Percentiles rank a stretch among this genome's conserved stretches.
These are phyloP conservation scores for Penicillium flavigenum DNA, from an alignment of 495 filamentous ascomycete species.

Conservation along the genomic window DNA sequence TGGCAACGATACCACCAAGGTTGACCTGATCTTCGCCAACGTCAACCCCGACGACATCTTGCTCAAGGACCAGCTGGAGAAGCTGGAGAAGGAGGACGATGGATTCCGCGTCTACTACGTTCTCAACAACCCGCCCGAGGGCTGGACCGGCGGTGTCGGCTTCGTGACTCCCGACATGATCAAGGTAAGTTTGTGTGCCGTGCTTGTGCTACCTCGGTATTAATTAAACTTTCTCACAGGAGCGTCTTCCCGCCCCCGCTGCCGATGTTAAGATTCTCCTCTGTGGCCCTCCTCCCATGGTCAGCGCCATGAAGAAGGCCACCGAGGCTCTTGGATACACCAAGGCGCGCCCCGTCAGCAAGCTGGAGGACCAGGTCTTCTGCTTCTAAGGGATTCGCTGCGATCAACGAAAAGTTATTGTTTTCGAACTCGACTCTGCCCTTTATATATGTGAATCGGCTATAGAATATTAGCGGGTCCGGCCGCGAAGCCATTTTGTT, in stretches of 20 bases:
- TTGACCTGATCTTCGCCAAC: conserved; percentile 95
- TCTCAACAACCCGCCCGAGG: conserved; percentile 90
- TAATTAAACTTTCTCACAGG: conserved; percentile 40
- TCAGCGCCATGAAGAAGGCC: conserved; percentile 95
- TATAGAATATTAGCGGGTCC: neutral
- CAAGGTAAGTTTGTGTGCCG: conserved; percentile 56
- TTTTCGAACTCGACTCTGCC: neutral
- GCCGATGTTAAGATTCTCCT: conserved; percentile 91
- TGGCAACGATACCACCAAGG: conserved; percentile 77
- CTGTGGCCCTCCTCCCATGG: conserved; percentile 95
- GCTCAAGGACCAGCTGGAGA: conserved; percentile 84
- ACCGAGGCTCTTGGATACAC: conserved; percentile 83
- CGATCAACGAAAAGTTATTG: neutral
- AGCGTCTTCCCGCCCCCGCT: conserved; percentile 79
- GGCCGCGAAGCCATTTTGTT: neutral
- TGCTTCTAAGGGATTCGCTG: conserved; percentile 66
- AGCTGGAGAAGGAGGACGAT: conserved; percentile 70
- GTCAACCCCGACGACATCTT: conserved; percentile 91
- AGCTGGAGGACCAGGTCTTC: conserved; percentile 96
- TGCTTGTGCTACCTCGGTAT: conserved; percentile 15
- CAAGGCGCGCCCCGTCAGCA: conserved; percentile 91
- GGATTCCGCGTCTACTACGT: conserved; percentile 89
- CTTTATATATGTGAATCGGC: neutral
- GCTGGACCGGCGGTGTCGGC: conserved; percentile 85
- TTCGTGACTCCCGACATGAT: conserved; percentile 97